Conservation (phyloP, 148 eudicot genomes). For the Arctostaphylos glauca region DNA sequence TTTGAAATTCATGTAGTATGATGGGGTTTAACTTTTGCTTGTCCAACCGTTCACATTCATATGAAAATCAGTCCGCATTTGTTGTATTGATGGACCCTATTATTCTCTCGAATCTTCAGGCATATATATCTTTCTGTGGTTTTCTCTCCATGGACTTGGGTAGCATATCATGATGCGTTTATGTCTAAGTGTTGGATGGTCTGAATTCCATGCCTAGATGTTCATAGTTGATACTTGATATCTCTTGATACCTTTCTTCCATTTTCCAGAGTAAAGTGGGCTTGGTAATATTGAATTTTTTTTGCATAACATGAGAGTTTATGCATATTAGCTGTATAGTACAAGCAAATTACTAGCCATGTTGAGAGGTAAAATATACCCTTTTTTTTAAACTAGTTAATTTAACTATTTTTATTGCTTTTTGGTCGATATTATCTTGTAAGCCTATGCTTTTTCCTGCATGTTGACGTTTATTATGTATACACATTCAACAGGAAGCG, state of each 20-base stretch:
- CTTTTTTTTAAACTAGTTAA: background rate
- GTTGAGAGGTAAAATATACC: background rate
- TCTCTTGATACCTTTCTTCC: background rate
- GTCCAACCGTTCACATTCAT: background rate
- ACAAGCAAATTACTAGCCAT: background rate
- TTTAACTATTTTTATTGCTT: background rate
- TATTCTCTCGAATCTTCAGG: background rate
- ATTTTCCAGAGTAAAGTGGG: background rate
- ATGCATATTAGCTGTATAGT: background rate
- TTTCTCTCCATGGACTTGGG: background rate
- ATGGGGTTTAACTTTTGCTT: background rate
- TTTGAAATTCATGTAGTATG: background rate
- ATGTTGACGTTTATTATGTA: conserved; percentile 9
- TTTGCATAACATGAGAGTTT: background rate
- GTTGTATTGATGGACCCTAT: background rate
- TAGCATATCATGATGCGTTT: background rate
- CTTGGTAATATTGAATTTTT: background rate
- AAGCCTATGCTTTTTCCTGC: background rate
- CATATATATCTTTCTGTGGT: background rate
- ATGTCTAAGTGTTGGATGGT: background rate
- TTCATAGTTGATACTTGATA: background rate
- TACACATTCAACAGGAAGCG: conserved; percentile 61
- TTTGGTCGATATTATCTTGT: background rate
- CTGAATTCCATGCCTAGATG: background rate
- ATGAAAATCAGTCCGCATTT: background rate